Evolutionary conservation across 1,284 basidiomycete genomes (phyloP).

Genomic region (Cutaneotrichosporon sp.): DNA sequence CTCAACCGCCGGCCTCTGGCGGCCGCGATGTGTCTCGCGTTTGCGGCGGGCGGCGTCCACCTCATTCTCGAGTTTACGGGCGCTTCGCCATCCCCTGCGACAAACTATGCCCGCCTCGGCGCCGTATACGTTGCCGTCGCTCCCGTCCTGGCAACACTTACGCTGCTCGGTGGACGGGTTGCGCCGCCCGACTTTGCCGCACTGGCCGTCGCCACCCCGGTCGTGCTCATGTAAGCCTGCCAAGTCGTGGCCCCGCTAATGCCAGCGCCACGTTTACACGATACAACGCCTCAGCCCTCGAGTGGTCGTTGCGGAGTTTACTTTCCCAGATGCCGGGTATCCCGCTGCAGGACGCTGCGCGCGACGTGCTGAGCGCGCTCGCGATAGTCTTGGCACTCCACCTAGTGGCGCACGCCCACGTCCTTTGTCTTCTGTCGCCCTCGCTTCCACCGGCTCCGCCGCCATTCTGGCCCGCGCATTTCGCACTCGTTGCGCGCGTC

Average conservation of each 20-base stretch:
- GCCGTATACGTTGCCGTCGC: conserved; percentile 25
- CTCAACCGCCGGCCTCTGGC: conserved; percentile 24
- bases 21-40: conserved; percentile 21
- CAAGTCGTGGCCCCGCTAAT: not conserved
- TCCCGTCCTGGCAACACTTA: conserved; percentile 31
- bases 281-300: not conserved
- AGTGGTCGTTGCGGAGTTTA: not conserved
- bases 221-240: not conserved
- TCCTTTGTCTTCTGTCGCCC: conserved; percentile 3
- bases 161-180: conserved; percentile 24
- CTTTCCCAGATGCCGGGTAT: not conserved
- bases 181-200: not conserved
- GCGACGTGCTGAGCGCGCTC: not conserved
- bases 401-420: conserved; percentile 18
- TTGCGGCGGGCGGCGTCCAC: not conserved
- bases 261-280: not conserved
- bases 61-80: not conserved
- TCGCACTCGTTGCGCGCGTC: not conserved
- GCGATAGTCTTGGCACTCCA: not conserved
- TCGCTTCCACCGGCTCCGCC: conserved; percentile 14
- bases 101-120: conserved; percentile 25
- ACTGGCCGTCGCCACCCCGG: not conserved
- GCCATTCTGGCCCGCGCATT: not conserved
- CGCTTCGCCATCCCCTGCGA: not conserved
- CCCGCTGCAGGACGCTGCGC: not conserved